Percentiles rank a stretch among this genome's conserved stretches.
Evolutionary conservation across 768 basidiomycete genomes (phyloP).

Genomic region (Arthromyces matolae): DNA sequence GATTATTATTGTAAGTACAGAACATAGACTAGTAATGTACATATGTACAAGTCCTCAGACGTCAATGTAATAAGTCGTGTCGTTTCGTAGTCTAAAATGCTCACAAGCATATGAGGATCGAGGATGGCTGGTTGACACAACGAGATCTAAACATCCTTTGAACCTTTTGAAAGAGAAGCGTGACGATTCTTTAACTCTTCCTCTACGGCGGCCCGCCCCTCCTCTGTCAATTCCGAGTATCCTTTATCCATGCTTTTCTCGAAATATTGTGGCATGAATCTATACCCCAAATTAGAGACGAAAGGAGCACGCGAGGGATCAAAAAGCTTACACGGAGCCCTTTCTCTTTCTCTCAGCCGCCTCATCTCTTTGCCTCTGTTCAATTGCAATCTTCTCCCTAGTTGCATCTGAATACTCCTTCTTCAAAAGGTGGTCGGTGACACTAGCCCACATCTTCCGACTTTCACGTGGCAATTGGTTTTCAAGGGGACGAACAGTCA

Average conservation of each 20-base stretch:
- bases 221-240: slow-evolving; percentile 61
- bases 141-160: background rate
- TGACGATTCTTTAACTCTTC: slow-evolving; percentile 57
- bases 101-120: background rate
- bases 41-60: background rate
- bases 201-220: slow-evolving; percentile 68
- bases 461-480: slow-evolving; percentile 81
- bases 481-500: slow-evolving; percentile 77
- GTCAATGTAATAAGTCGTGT: background rate
- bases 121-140: slow-evolving; percentile 2
- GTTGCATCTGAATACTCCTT: slow-evolving; percentile 94
- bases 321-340: slow-evolving; percentile 65
- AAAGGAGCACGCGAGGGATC: background rate
- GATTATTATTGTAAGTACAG: background rate
- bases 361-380: slow-evolving; percentile 89
- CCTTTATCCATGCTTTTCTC: slow-evolving; percentile 66
- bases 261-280: slow-evolving; percentile 77
- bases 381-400: slow-evolving; percentile 85
- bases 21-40: slow-evolving; percentile 1
- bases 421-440: slow-evolving; percentile 67
- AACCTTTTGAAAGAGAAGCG: slow-evolving; percentile 27
- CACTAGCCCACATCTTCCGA: slow-evolving; percentile 80
- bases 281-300: slow-evolving; percentile 18
- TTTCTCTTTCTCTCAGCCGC: slow-evolving; percentile 84
- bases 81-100: background rate